A percentile compares a stretch with the other conserved stretches of the same genome.
These are phyloP conservation scores for Hemisphaericaspora xylofermentans DNA, from an alignment of 1,139 yeast species.

Conservation along the genomic window DNA sequence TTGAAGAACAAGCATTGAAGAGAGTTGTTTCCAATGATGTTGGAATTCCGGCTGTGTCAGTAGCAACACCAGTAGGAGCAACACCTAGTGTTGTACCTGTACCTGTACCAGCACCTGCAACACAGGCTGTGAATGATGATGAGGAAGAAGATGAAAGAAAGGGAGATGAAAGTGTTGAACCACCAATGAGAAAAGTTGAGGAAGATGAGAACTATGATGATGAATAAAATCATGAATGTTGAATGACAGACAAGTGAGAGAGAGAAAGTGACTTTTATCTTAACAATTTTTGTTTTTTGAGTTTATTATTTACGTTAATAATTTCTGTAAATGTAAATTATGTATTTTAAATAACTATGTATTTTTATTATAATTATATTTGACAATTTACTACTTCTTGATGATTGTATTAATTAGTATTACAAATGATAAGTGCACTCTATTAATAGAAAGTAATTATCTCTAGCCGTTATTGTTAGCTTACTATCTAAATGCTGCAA, in stretches of 20 bases:
- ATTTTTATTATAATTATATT: constrained; percentile 2
- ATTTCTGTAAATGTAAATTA: background rate
- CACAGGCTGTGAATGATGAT: constrained; percentile 36
- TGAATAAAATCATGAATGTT: constrained; percentile 31
- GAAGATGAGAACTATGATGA: constrained; percentile 87
- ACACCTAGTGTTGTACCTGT: background rate
- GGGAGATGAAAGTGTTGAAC: constrained; percentile 44
- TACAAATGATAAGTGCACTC: background rate
- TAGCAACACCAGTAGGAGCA: constrained; percentile 26
- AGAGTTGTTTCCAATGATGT: constrained; percentile 8
- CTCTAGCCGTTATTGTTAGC: too few species aligned
- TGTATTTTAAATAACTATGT: constrained; percentile 5
- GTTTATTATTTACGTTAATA: background rate
- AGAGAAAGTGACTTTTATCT: background rate
- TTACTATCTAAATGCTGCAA: background rate
- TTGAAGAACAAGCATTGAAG: constrained; percentile 7
- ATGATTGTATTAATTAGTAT: background rate
- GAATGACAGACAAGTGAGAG: background rate
- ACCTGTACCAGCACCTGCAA: constrained; percentile 9
- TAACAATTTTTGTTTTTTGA: background rate
- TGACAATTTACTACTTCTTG: too few species aligned
- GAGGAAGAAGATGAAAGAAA: constrained; percentile 28
- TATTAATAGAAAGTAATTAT: too few species aligned
- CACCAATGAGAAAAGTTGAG: constrained; percentile 73
- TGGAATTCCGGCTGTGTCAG: constrained; percentile 8